Conservation (phyloP, 306 rosid genomes). For the Rubus parviflorus region DNA sequence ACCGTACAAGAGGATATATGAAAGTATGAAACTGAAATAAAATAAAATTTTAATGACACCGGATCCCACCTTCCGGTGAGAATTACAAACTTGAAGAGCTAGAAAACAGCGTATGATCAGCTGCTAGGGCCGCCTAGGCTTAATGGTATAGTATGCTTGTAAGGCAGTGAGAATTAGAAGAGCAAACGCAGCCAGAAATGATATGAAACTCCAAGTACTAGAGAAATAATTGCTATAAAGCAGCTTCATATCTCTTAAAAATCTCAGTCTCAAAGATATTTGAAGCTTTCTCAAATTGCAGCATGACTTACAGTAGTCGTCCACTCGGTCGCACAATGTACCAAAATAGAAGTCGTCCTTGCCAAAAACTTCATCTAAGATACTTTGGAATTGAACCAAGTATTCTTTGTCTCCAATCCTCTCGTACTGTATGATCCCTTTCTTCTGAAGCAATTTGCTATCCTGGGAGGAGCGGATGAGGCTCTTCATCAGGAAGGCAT, state of each 20-base stretch:
- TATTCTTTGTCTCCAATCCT: conserved; percentile 12
- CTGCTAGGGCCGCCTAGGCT: too few species aligned
- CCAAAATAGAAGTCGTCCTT: conserved; percentile 25
- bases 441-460: background rate
- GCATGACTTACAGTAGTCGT: background rate
- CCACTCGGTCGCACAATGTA: background rate
- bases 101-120: too few species aligned
- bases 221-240: background rate
- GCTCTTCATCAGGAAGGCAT: conserved; percentile 29
- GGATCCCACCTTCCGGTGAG: too few species aligned
- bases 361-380: conserved; percentile 24
- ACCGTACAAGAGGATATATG: too few species aligned
- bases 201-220: background rate
- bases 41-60: too few species aligned
- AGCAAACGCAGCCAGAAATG: background rate
- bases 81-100: too few species aligned
- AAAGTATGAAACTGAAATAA: too few species aligned
- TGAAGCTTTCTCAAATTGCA: background rate
- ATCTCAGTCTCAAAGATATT: too few species aligned
- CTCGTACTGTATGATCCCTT: background rate
- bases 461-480: conserved; percentile 29
- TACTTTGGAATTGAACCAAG: background rate
- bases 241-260: background rate
- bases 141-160: background rate
- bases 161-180: background rate